Conservation (phyloP, 2,329 filamentous ascomycete species). For the Diaporthe citriasiana region DNA sequence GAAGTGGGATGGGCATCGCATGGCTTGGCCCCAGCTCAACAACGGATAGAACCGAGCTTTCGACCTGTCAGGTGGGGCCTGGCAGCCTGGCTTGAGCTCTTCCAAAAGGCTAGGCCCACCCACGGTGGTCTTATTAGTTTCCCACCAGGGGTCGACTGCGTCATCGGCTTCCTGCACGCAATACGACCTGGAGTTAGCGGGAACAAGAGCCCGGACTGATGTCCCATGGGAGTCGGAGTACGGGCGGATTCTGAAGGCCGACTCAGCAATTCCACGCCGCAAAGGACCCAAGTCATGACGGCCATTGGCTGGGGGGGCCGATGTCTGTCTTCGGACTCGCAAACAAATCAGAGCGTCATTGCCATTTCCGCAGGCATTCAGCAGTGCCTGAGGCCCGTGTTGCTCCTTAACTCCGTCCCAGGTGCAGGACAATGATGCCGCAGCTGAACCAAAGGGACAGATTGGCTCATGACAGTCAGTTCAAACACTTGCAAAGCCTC, state of each 20-base stretch:
- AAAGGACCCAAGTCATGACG: background rate
- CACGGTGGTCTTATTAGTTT: background rate
- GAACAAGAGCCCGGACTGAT: background rate
- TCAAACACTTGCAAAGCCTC: background rate
- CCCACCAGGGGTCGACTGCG: conserved; percentile 18
- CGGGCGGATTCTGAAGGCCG: conserved; percentile 30
- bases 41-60: conserved; percentile 24
- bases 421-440: conserved; percentile 4
- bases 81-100: conserved; percentile 2
- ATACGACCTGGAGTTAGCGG: conserved; percentile 31
- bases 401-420: conserved; percentile 23
- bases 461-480: conserved; percentile 7
- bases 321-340: conserved; percentile 9
- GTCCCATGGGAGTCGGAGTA: background rate
- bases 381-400: conserved; percentile 1
- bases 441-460: background rate
- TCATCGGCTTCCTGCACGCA: conserved; percentile 5
- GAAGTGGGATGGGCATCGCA: conserved; percentile 15
- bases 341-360: background rate
- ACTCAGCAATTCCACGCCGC: background rate
- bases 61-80: conserved; percentile 24
- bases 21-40: conserved; percentile 11
- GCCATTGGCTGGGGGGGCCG: background rate
- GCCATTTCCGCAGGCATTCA: conserved; percentile 20
- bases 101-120: conserved; percentile 2